Evolutionary conservation across 768 basidiomycete species (phyloP), one percentile per base, ranked within the genome.

Genomic region (Hygrophorus pudorinus): DNA sequence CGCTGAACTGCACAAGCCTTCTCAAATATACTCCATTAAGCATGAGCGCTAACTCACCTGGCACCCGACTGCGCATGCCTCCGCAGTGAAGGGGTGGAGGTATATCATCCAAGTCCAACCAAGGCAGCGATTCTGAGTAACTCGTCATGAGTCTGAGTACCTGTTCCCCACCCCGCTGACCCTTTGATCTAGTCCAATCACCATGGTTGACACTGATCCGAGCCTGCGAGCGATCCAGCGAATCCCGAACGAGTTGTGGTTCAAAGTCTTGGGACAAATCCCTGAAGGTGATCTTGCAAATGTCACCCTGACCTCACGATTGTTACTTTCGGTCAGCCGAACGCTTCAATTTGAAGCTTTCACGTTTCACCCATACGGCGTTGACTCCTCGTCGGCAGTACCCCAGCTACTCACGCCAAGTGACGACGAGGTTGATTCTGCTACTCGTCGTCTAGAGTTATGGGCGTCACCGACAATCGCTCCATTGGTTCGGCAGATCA

Each of bases 171-270:
- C 3, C 24, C 7, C 24, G 7, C 24, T 7, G 7, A 24, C 24
- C 24, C 24, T 24, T 24, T 67, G 12, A 65, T 79, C 13, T 67
- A 65, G 54, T 53, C 75, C 48, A 72, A 74, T 54, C 59, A 57
- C 53, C 62, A 60, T 17, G 59, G 51, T 27, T 53, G 45, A 24
- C 24, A 29, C 30, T 42, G 38, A 30, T 44, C 21, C 32, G 45
- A 37, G 32, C 33, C 33, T 17, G 3, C 33, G 3, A 34, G 13
- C 33, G 5, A 14, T 36, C 35, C 35, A 36, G n/a, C 35, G 35
- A 14, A 36, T 36, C 20, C 35, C n/a, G 20, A 36, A 36, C n/a
- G 35, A 14, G n/a, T 14, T 36, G 35, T 36, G 35, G 35, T 14
- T 36, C 14, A 36, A 36, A 14, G 20, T 36, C 14, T 36, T 36